These are phyloP conservation scores for Solanum microdontum DNA, from an alignment of 257 asterid genomes.

Conservation along the genomic window DNA sequence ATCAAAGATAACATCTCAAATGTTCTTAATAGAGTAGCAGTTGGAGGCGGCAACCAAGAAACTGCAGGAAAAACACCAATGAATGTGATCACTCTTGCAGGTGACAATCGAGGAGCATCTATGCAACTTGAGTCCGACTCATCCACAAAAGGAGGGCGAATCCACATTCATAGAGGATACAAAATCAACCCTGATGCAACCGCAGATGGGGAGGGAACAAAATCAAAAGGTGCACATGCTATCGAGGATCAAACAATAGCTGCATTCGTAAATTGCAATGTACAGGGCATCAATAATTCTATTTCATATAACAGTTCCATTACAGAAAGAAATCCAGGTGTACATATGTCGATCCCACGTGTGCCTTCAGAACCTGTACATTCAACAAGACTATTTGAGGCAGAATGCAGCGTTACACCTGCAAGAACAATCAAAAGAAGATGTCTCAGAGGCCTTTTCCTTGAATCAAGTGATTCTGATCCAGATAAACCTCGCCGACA, in stretches of 20 bases:
- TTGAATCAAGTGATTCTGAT: conserved; percentile 76
- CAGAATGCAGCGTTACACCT: conserved; percentile 33
- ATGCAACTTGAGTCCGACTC: conserved; percentile 58
- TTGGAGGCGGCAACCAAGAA: conserved; percentile 17
- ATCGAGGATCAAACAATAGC: conserved; percentile 34
- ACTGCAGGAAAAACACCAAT: conserved; percentile 21
- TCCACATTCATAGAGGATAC: conserved; percentile 72
- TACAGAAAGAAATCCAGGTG: conserved; percentile 62
- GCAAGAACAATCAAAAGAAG: conserved; percentile 64
- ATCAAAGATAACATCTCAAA: conserved; percentile 30
- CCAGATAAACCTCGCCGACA: conserved; percentile 63
- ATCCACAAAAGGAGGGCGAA: conserved; percentile 20
- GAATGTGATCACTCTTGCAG: conserved; percentile 71
- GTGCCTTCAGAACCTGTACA: conserved; percentile 20
- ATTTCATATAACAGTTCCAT: conserved; percentile 47
- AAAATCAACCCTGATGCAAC: conserved; percentile 27
- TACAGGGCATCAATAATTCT: conserved; percentile 74
- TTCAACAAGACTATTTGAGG: conserved; percentile 14
- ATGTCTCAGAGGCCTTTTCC: conserved; percentile 65
- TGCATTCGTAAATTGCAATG: conserved; percentile 51
- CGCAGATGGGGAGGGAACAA: conserved; percentile 37
- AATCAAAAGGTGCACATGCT: conserved; percentile 8
- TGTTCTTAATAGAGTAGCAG: conserved; percentile 19
- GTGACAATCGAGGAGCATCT: conserved; percentile 83
- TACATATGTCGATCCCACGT: conserved; percentile 30